Conservation (phyloP, 352 stramenopile species). For the Phytophthora aleatoria region DNA sequence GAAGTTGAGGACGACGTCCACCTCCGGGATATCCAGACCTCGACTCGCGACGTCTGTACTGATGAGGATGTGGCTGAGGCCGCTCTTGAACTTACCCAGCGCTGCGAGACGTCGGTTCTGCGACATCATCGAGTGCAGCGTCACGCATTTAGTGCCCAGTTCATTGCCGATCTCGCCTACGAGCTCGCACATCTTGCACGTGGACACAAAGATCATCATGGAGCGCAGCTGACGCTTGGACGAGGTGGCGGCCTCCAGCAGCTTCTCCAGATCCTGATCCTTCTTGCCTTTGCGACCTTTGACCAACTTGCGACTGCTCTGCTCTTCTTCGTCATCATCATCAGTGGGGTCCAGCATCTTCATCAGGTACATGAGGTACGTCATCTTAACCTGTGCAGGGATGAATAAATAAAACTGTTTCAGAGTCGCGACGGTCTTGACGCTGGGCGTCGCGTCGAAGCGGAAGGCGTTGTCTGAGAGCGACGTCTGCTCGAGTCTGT, state of each 20-base stretch:
- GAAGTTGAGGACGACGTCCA: conserved; percentile 98
- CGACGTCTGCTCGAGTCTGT: conserved; percentile 78
- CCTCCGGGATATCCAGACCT: conserved; percentile 96
- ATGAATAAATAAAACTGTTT: conserved; percentile 99
- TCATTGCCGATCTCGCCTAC: conserved; percentile 94
- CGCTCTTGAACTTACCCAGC: conserved; percentile 97
- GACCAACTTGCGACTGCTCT: conserved; percentile 33
- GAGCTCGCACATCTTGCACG: conserved; percentile 95
- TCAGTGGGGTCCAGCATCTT: conserved; percentile 62
- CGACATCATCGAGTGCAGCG: conserved; percentile 95
- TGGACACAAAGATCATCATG: conserved; percentile 98
- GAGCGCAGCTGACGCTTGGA: conserved; percentile 56
- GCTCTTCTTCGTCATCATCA: conserved; percentile 65
- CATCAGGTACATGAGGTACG: conserved; percentile 94
- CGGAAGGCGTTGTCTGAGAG: conserved; percentile 61
- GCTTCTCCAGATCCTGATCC: conserved; percentile 31
- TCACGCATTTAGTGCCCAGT: conserved; percentile 93
- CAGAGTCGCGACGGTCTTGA: conserved; percentile 92
- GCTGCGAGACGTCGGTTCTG: conserved; percentile 94
- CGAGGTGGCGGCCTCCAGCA: conserved; percentile 23
- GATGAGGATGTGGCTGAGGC: conserved; percentile 93
- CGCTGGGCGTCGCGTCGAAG: conserved; percentile 75
- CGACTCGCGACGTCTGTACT: conserved; percentile 97
- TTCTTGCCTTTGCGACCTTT: conserved; percentile 44
- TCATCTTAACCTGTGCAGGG: conserved; percentile 95